Evolutionary conservation across 768 basidiomycete genomes (phyloP).

Genomic region (Galerina marginata): DNA sequence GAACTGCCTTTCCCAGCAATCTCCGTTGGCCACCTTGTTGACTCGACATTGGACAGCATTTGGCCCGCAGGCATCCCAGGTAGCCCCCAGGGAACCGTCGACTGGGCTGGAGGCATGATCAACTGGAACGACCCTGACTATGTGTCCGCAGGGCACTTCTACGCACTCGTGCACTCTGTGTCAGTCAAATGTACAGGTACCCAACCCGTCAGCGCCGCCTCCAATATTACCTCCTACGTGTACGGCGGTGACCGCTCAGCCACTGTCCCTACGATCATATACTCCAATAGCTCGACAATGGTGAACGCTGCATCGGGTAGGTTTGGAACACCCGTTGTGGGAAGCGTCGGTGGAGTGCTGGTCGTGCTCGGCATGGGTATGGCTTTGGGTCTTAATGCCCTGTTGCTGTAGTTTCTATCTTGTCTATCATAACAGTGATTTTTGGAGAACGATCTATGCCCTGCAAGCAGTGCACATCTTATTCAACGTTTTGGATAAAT

Average conservation of each 20-base stretch:
- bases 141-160: slow-evolving; percentile 73
- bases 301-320: slow-evolving; percentile 49
- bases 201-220: slow-evolving; percentile 40
- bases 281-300: slow-evolving; percentile 63
- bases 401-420: slow-evolving; percentile 22
- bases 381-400: slow-evolving; percentile 30
- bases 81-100: slow-evolving; percentile 68
- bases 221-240: slow-evolving; percentile 65
- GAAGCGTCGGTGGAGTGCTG: slow-evolving; percentile 21
- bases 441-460: too few relatives aligned
- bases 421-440: too few relatives aligned
- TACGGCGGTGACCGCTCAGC: slow-evolving; percentile 60
- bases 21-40: neutral
- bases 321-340: slow-evolving; percentile 21
- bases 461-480: too few relatives aligned
- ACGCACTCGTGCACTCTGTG: slow-evolving; percentile 65
- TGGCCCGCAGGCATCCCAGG: slow-evolving; percentile 83
- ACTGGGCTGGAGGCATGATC: slow-evolving; percentile 86
- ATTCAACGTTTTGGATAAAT: too few relatives aligned
- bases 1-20: slow-evolving; percentile 13
- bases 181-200: slow-evolving; percentile 68
- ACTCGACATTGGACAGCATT: slow-evolving; percentile 44
- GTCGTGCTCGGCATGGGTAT: slow-evolving; percentile 31
- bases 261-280: slow-evolving; percentile 56
- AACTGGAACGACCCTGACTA: slow-evolving; percentile 85